A percentile compares a stretch with the other conserved stretches of the same genome.
These are phyloP conservation scores for Coniella vitis DNA, from an alignment of 2,329 filamentous ascomycete species.

Conservation along the genomic window DNA sequence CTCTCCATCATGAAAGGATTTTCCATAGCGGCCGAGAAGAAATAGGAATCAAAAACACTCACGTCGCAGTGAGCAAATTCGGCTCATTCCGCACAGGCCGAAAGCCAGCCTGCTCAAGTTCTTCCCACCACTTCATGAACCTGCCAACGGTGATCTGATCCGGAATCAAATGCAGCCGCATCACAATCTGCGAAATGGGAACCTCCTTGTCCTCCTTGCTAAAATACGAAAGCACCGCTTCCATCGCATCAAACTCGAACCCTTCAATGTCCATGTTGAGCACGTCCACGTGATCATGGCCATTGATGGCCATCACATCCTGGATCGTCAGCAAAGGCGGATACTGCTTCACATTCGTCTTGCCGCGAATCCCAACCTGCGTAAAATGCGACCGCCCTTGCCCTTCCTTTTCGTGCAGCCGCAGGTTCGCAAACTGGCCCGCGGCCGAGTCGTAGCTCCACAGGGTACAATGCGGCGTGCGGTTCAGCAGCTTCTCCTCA, in stretches of 20 bases:
- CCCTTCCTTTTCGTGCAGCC: slow-evolving; percentile 18
- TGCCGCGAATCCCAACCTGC: slow-evolving; percentile 25
- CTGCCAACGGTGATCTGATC: slow-evolving; percentile 12
- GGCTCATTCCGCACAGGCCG: slow-evolving; percentile 22
- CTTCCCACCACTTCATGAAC: slow-evolving; percentile 21
- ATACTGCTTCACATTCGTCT: slow-evolving; percentile 19
- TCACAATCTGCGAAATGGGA: slow-evolving; percentile 18
- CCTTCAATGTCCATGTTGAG: slow-evolving; percentile 35
- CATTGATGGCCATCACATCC: slow-evolving; percentile 31
- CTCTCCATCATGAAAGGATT: slow-evolving; percentile 10
- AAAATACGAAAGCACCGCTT: slow-evolving; percentile 21
- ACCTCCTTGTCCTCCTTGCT: slow-evolving; percentile 9
- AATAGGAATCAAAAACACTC: slow-evolving; percentile 4
- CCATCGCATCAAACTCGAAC: slow-evolving; percentile 27
- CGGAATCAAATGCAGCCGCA: slow-evolving; percentile 17
- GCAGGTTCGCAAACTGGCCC: slow-evolving; percentile 23
- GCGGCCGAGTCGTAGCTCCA: slow-evolving; percentile 35
- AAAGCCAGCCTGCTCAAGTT: slow-evolving; percentile 19
- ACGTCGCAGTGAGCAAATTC: slow-evolving; percentile 19
- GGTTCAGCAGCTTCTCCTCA: slow-evolving; percentile 29
- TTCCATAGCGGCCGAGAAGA: slow-evolving; percentile 1
- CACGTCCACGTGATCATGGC: slow-evolving; percentile 33
- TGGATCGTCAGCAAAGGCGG: slow-evolving; percentile 29
- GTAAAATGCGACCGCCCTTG: slow-evolving; percentile 25
- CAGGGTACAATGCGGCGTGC: slow-evolving; percentile 29